phyloP scores from a whole-genome alignment of 1,139 yeast genomes.

The Saccharomyces hybrid region DNA sequence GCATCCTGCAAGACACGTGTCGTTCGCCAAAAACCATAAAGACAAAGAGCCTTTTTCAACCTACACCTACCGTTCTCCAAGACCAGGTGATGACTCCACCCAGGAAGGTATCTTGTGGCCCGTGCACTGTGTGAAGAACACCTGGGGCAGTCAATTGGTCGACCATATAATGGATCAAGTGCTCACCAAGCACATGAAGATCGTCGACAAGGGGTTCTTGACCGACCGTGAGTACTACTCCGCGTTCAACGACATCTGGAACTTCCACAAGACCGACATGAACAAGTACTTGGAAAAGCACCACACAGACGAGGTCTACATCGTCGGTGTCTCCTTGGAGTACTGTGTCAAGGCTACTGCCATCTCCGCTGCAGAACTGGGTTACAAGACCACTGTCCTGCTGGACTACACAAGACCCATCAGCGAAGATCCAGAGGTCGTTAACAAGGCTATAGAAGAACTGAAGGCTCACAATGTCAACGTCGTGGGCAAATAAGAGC shows the following conservation, averaged over 20 bases:
- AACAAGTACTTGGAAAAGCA: constrained; percentile 38
- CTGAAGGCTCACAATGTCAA: constrained; percentile 12
- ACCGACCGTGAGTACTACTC: constrained; percentile 79
- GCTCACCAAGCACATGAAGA: constrained; percentile 23
- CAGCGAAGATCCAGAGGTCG: constrained; percentile 28
- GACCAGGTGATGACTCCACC: constrained; percentile 27
- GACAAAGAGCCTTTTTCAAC: constrained; percentile 46
- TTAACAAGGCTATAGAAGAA: constrained; percentile 15
- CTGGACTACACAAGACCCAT: constrained; percentile 47
- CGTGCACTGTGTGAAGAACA: constrained; percentile 72
- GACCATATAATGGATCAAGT: constrained; percentile 34
- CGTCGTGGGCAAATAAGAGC: not conserved
- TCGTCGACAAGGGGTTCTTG: constrained; percentile 63
- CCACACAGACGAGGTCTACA: constrained; percentile 51
- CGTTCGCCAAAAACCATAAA: constrained; percentile 67
- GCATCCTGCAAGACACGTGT: constrained; percentile 74
- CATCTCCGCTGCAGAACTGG: constrained; percentile 52
- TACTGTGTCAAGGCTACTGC: constrained; percentile 77
- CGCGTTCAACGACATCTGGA: constrained; percentile 81
- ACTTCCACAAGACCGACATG: constrained; percentile 60
- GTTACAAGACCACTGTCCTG: constrained; percentile 58
- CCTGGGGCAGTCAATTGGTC: constrained; percentile 61
- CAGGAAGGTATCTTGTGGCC: constrained; percentile 65
- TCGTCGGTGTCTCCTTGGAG: constrained; percentile 82
- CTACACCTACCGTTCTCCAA: constrained; percentile 48